Evolutionary conservation across 176 grass and related monocot genomes (phyloP), one percentile per base, ranked within the genome.

Genomic region (Cymbopogon citratus): DNA sequence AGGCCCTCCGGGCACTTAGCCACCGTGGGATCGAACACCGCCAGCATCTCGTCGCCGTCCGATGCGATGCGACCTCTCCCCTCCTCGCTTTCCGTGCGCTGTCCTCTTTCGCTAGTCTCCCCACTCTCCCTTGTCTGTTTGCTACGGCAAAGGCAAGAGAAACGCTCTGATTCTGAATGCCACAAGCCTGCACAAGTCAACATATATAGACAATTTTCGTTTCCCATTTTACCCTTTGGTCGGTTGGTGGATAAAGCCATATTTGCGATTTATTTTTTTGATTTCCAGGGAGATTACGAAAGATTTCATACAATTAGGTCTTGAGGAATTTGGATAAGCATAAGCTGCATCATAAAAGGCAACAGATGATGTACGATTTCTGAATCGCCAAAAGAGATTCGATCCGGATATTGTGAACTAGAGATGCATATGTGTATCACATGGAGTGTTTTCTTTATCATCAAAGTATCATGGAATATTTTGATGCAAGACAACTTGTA

Each of bases 1-100:
- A 97, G 89, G 36, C 94, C 94, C 90, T 94, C 92, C 44, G 94
- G 94, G 74, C 89, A 80, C 92, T 91, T 94, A 51, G 94, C 94
- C 83, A 97, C 94, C 80, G 94, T 83, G 90, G 69, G 87, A 87
- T 91, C 90, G 87, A 97, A 97, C 59, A 94, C 74, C 14, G 94
- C 94, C 91, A 97, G 62, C 94, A 97, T 97, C 80, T 90, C 79
- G 73, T 45, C 62, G 69, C 52, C 62, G 84, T 41, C 65, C 75
- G 81, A 82, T 82, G 69, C 51, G 64, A 81, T 82, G 69, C 49
- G 63, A 81, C 19, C 66, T 66, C 76, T 7, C 73, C 54, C 68
- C 74, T 75, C 51, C 63, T 88, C 19, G 26, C 66, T 87, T 69
- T 69, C 74, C 63, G 74, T 78, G 63, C 63, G 63, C 63, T 66